Conservation (phyloP, 139 green algal species). For the Auxenochlorella protothecoides region DNA sequence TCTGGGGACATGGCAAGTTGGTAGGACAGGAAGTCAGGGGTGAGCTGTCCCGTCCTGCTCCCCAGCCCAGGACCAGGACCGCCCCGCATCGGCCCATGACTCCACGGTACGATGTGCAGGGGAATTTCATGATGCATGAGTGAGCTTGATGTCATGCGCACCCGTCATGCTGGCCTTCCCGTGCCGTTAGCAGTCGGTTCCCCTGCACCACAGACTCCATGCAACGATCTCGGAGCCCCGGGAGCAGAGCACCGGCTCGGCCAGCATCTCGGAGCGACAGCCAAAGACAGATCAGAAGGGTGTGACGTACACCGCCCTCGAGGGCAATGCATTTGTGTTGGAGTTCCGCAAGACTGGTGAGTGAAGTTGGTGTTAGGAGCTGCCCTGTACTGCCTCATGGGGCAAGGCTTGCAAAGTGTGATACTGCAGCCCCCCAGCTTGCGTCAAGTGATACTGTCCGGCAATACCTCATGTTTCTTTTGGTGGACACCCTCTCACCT, state of each 20-base stretch:
- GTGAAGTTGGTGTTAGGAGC: background rate
- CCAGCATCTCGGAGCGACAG: no score
- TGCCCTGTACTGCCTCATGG: background rate
- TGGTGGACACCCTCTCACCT: no score
- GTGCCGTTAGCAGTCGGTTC: background rate
- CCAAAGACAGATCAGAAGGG: no score
- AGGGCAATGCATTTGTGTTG: conserved; percentile 54
- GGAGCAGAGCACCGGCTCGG: background rate
- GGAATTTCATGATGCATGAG: no score
- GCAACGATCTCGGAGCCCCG: background rate
- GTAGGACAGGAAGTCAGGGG: no score
- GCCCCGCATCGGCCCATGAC: no score
- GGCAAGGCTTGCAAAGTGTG: no score
- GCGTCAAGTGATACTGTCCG: background rate
- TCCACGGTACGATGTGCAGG: no score
- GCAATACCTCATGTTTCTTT: background rate
- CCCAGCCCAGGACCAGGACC: no score
- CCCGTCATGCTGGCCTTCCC: background rate
- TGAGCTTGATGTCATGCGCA: background rate
- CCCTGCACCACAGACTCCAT: background rate
- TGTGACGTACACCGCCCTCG: conserved; percentile 52
- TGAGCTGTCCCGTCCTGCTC: no score
- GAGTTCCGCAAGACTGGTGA: conserved; percentile 56
- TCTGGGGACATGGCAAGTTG: no score
- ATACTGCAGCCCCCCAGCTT: no score